Evolutionary conservation across 305 asterid genomes (phyloP).

Genomic region (Petunia hybrid): DNA sequence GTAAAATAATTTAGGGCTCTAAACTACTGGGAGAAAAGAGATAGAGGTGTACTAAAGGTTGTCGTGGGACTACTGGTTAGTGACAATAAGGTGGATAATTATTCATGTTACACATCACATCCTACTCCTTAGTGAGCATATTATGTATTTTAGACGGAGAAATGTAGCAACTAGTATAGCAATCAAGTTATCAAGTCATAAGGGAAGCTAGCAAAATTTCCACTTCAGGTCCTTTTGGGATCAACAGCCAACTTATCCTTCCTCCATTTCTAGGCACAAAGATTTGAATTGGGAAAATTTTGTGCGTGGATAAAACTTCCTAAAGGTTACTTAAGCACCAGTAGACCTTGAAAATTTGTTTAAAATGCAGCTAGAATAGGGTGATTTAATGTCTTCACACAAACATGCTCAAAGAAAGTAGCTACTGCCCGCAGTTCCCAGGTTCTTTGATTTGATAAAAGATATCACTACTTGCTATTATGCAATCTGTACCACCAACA

Average conservation of each 20-base stretch:
- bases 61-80: not conserved
- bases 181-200: not conserved
- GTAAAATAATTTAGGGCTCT: not conserved
- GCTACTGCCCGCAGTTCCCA: not conserved
- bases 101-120: conserved; percentile 4
- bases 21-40: not conserved
- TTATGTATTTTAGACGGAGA: not conserved
- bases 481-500: not conserved
- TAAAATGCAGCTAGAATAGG: conserved; percentile 5
- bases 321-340: not conserved
- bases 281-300: not conserved
- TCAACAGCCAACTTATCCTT: not conserved
- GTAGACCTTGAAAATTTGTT: not conserved
- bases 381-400: not conserved
- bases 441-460: not conserved
- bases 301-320: not conserved
- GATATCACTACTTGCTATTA: conserved; percentile 16
- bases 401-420: not conserved
- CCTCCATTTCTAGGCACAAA: not conserved
- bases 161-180: conserved; percentile 9
- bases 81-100: not conserved
- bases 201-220: conserved; percentile 1
- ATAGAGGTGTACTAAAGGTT: not conserved
- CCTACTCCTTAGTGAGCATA: not conserved
- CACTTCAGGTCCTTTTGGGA: not conserved